Conservation (phyloP, 2,329 filamentous ascomycete genomes). For the Parastagonospora nodorum region DNA sequence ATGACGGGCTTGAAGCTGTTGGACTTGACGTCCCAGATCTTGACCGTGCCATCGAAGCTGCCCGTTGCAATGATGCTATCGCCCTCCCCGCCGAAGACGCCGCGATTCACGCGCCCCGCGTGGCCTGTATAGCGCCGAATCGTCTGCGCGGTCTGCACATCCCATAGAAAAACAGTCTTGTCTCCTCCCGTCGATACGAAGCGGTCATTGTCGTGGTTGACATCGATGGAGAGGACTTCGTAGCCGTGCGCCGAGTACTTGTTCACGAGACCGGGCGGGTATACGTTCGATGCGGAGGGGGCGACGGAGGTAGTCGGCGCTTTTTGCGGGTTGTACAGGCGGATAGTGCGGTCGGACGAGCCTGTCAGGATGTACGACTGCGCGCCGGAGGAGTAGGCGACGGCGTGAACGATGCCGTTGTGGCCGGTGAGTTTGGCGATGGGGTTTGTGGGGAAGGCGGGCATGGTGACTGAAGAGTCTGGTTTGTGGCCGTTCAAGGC, state of each 20-base stretch:
- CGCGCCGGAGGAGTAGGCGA: conserved; percentile 56
- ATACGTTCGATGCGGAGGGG: conserved; percentile 27
- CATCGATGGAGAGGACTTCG: conserved; percentile 80
- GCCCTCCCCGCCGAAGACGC: conserved; percentile 76
- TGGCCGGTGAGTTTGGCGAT: conserved; percentile 50
- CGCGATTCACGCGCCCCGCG: conserved; percentile 74
- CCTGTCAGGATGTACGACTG: conserved; percentile 74
- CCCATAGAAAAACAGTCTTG: conserved; percentile 90
- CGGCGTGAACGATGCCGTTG: conserved; percentile 54
- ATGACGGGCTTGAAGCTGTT: conserved; percentile 67
- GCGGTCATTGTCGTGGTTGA: conserved; percentile 75
- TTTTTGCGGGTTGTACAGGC: conserved; percentile 79
- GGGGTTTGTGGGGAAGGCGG: conserved; percentile 47
- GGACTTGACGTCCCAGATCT: conserved; percentile 63
- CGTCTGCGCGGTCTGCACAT: conserved; percentile 81
- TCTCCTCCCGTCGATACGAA: conserved; percentile 92
- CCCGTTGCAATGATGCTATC: conserved; percentile 74
- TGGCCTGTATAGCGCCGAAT: conserved; percentile 76
- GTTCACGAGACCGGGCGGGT: conserved; percentile 68
- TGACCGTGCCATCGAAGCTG: conserved; percentile 76
- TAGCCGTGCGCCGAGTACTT: conserved; percentile 90
- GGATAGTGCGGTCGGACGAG: conserved; percentile 80
- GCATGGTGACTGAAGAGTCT: conserved; percentile 28
- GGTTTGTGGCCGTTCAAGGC: conserved; percentile 21
- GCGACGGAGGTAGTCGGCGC: conserved; percentile 47